phyloP scores from a whole-genome alignment of 1,284 basidiomycete species.

The Rhodofomes roseus region DNA sequence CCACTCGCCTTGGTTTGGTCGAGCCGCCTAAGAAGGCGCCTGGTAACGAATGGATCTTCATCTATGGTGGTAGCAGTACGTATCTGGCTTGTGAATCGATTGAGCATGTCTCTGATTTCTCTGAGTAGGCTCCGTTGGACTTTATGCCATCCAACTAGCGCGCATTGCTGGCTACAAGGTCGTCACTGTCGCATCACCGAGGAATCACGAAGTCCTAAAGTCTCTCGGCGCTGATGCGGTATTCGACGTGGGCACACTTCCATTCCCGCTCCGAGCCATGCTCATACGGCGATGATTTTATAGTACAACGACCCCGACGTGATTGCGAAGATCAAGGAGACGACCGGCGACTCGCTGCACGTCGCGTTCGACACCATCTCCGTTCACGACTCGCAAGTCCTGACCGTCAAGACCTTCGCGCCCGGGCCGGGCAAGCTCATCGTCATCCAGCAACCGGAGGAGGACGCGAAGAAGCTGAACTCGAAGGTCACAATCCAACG shows the following conservation, averaged over 20 bases:
- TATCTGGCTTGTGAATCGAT: no score
- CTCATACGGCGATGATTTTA: neutral
- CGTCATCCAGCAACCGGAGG: constrained; percentile 8
- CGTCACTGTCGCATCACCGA: constrained; percentile 36
- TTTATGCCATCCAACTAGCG: constrained; percentile 42
- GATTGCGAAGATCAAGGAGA: constrained; percentile 20
- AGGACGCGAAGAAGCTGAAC: constrained; percentile 10
- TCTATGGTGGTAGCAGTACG: constrained; percentile 26
- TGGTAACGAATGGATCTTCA: constrained; percentile 18
- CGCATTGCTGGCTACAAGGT: constrained; percentile 38
- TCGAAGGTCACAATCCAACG: constrained; percentile 13
- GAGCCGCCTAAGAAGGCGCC: constrained; percentile 12
- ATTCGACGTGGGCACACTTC: constrained; percentile 25
- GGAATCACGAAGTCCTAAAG: constrained; percentile 35
- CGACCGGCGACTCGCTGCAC: constrained; percentile 18
- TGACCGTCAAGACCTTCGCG: constrained; percentile 15
- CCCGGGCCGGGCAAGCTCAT: constrained; percentile 16
- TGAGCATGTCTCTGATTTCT: no score
- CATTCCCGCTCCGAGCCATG: neutral
- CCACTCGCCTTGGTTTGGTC: constrained; percentile 15
- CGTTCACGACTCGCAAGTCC: constrained; percentile 10
- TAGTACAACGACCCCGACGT: constrained; percentile 24
- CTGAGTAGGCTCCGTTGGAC: constrained; percentile 35
- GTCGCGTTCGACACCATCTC: constrained; percentile 22
- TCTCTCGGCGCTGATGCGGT: constrained; percentile 38